Base-by-base conservation (phyloP, 345 rosid genomes). In the Chamaenerion angustifolium region DNA sequence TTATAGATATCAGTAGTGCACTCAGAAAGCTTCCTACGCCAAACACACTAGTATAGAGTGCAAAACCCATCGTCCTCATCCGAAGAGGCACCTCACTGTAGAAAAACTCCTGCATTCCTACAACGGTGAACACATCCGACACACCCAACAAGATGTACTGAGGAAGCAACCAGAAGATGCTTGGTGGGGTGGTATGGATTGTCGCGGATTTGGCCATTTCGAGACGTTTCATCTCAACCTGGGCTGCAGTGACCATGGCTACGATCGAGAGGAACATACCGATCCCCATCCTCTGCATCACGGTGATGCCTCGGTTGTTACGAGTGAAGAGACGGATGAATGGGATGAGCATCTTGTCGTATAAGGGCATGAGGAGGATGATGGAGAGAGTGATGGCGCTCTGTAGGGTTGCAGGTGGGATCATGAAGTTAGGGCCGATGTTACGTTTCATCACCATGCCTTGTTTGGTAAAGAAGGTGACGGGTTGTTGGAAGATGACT, bases 61-160 rank as follows among this genome's bases (percentile, higher is more conserved):
- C 96, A 53, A 92, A 86, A 4, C 89, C 98, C 94, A 86, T 80
- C 0, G 98, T 82, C 58, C 83, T 69, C 98, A 92, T 92, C 47
- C 74, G 71, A 0, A 70, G 71, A 0, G 98, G 98, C 11, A 92
- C 96, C 59, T 92, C 94, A 23, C 72, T 69, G 64, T 90, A 90
- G 60, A 90, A 90, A 64, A 86, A 90, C 71, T 90, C 98, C 63
- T 90, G 98, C 98, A 90, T 86, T 5, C 96, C 96, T 13, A 90
- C 89, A 10, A 90, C 98, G 0, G 98, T 92, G 64, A 92, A 92
- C 17, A 92, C 78, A 58, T 92, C 98, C 11, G 96, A 76, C 31
- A 86, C 71, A 3, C 98, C 98, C 21, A 92, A 19, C 5, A 92
- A 60, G 43, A 92, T 70, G 73, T 92, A 92, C 31, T 92, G 98